Percentiles rank a stretch among this genome's conserved stretches.
Conservation (phyloP, 2,329 filamentous ascomycete species). For the Emmonsiellopsis sp. region DNA sequence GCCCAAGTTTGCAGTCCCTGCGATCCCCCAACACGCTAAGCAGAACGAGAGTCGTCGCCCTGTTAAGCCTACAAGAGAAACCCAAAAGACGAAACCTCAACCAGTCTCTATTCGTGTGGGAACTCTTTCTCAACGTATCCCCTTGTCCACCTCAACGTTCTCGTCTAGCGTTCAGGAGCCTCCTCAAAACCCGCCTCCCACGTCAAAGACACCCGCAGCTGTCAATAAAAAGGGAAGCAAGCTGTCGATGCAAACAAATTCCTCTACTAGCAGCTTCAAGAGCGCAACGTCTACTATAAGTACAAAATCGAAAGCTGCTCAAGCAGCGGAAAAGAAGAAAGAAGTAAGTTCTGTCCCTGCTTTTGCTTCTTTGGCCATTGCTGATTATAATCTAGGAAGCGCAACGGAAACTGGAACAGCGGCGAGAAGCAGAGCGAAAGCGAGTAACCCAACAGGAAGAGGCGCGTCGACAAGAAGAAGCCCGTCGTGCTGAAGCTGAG, state of each 20-base stretch:
- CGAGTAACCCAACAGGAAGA: conserved; percentile 53
- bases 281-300: conserved; percentile 52
- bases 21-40: conserved; percentile 17
- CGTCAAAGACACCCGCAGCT: conserved; percentile 35
- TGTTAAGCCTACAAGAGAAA: conserved; percentile 34
- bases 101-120: conserved; percentile 41
- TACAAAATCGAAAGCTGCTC: conserved; percentile 60
- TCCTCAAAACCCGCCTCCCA: conserved; percentile 23
- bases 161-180: conserved; percentile 41
- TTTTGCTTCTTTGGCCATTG: conserved; percentile 2
- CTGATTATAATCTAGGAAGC: conserved; percentile 44
- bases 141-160: conserved; percentile 41
- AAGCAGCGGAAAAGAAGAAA: conserved; percentile 69
- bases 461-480: conserved; percentile 46
- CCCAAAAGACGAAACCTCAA: conserved; percentile 37
- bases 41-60: conserved; percentile 31
- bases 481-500: conserved; percentile 43
- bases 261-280: conserved; percentile 52
- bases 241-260: conserved; percentile 48
- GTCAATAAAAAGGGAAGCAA: conserved; percentile 59
- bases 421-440: conserved; percentile 71
- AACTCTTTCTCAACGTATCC: conserved; percentile 37
- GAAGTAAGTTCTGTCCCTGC: conserved; percentile 39
- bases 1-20: conserved; percentile 19
- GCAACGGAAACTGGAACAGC: conserved; percentile 70